These are phyloP conservation scores for Boletus pseudopeckii DNA, from an alignment of 768 basidiomycete species.

Conservation along the genomic window DNA sequence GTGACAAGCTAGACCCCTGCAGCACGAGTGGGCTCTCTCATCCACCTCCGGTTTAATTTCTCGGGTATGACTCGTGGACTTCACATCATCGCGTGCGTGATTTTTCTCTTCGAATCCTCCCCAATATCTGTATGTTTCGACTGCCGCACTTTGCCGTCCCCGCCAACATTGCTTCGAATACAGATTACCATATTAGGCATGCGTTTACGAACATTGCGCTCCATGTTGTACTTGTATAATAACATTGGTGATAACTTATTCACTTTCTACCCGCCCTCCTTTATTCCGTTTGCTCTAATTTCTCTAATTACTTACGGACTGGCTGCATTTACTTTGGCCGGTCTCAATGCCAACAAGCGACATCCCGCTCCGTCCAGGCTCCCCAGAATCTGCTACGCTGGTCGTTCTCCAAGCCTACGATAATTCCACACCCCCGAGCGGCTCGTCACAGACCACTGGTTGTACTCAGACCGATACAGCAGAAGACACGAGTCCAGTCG, in stretches of 20 bases:
- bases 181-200: constrained; percentile 23
- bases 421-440: not conserved
- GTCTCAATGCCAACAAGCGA: constrained; percentile 11
- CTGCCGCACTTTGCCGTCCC: not conserved
- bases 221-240: constrained; percentile 9
- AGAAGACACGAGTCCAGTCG: constrained; percentile 6
- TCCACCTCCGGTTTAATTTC: not conserved
- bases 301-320: too few species aligned
- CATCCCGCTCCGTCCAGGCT: constrained; percentile 11
- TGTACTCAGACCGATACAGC: not conserved
- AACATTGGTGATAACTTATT: constrained; percentile 7
- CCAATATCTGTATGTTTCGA: not conserved
- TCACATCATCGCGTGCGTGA: not conserved
- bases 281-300: constrained; percentile 1
- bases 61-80: too few species aligned
- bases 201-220: constrained; percentile 31
- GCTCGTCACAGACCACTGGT: not conserved
- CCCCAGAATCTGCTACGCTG: constrained; percentile 31
- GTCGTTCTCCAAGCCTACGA: constrained; percentile 27
- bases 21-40: too few species aligned
- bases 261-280: constrained; percentile 17
- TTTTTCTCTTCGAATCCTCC: not conserved
- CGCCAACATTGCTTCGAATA: not conserved
- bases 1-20: constrained; percentile 11
- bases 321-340: not conserved